Conservation (phyloP, 2,329 filamentous ascomycete species). For the Orbilia quercus region DNA sequence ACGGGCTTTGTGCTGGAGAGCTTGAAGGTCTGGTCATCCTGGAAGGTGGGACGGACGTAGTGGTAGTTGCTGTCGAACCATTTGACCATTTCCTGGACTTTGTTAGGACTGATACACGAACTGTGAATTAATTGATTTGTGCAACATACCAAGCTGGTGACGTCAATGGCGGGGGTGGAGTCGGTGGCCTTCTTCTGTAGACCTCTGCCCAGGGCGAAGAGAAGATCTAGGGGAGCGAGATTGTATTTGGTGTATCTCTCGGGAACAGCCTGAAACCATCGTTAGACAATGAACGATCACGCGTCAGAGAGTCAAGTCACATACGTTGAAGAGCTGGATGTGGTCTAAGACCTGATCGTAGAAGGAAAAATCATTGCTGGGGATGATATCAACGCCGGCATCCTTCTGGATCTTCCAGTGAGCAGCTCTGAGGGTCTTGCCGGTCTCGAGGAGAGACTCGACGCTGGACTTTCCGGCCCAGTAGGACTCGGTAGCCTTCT, state of each 20-base stretch:
- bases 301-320: constrained; percentile 10
- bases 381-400: constrained; percentile 95
- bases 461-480: constrained; percentile 96
- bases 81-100: constrained; percentile 90
- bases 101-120: constrained; percentile 7
- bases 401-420: constrained; percentile 99
- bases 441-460: constrained; percentile 89
- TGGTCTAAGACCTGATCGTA: constrained; percentile 98
- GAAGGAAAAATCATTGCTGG: constrained; percentile 99
- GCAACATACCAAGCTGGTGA: constrained; percentile 76
- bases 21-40: constrained; percentile 96
- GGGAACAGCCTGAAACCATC: constrained; percentile 76
- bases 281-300: constrained; percentile 57
- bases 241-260: constrained; percentile 92
- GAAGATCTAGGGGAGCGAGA: constrained; percentile 89
- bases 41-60: constrained; percentile 99
- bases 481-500: constrained; percentile 99
- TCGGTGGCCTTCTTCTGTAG: constrained; percentile 82
- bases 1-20: constrained; percentile 90
- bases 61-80: constrained; percentile 99
- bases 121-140: neutral
- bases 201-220: constrained; percentile 99
- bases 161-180: constrained; percentile 74
- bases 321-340: constrained; percentile 72
- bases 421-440: constrained; percentile 92